phyloP scores from a whole-genome alignment of 768 basidiomycete genomes.

The Trametes cubensis region DNA sequence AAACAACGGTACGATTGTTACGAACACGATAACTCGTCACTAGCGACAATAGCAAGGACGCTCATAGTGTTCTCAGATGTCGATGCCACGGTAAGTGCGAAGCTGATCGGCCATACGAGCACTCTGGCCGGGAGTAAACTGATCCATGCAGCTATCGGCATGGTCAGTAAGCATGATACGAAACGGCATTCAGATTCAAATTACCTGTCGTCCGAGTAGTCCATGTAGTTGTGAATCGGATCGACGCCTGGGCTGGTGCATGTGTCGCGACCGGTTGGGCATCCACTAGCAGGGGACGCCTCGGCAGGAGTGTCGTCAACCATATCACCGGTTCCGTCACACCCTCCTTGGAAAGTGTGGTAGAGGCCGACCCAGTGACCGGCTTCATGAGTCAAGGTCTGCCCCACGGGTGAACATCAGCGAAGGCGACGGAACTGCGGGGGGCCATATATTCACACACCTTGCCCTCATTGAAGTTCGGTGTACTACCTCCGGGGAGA shows the following conservation, averaged over 20 bases:
- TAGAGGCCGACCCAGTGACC: conserved; percentile 64
- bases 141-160: conserved; percentile 44
- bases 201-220: conserved; percentile 48
- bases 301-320: conserved; percentile 55
- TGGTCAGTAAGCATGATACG: no score
- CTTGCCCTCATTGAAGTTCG: conserved; percentile 42
- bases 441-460: conserved; percentile 17
- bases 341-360: conserved; percentile 62
- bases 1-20: background rate
- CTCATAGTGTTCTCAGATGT: background rate
- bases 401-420: background rate
- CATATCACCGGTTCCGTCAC: conserved; percentile 41
- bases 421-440: background rate
- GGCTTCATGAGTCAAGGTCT: conserved; percentile 58
- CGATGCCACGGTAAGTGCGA: conserved; percentile 47
- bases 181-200: no score
- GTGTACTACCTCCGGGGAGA: conserved; percentile 46
- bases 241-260: conserved; percentile 37
- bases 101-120: conserved; percentile 46
- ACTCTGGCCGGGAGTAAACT: conserved; percentile 49
- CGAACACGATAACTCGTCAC: background rate
- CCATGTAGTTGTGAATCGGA: conserved; percentile 58
- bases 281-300: conserved; percentile 43
- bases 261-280: conserved; percentile 38
- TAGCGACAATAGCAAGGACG: background rate